Evolutionary conservation across 192 early-diverging fungal genomes (phyloP).

Genomic region (Podila minutissima): DNA sequence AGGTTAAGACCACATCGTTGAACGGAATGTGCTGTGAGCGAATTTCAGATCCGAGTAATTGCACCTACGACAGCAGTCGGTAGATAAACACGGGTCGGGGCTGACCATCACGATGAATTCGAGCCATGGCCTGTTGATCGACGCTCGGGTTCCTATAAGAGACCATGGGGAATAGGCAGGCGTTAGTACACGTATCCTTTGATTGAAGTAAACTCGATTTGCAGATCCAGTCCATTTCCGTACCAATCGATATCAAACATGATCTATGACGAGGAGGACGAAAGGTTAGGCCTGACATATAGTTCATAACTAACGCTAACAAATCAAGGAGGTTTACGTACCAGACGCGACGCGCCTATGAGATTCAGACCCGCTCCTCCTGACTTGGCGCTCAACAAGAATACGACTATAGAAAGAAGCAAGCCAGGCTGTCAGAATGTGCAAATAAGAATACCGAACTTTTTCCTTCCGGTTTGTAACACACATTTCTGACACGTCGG

Average conservation of each 20-base stretch:
- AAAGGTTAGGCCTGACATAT: not conserved
- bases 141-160: constrained; percentile 38
- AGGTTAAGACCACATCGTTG: not conserved
- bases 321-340: constrained; percentile 19
- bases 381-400: constrained; percentile 62
- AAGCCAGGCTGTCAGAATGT: not conserved
- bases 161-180: no score
- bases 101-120: constrained; percentile 65
- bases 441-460: not conserved
- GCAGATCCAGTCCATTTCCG: not conserved
- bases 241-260: constrained; percentile 74
- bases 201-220: no score
- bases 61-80: constrained; percentile 47
- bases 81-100: constrained; percentile 48
- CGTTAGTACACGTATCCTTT: no score
- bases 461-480: not conserved
- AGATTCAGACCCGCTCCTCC: constrained; percentile 74
- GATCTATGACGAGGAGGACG: constrained; percentile 12
- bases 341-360: constrained; percentile 62
- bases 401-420: constrained; percentile 51
- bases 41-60: no score
- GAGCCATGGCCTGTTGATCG: constrained; percentile 70
- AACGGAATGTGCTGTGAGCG: not conserved
- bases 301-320: not conserved
- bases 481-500: constrained; percentile 50